phyloP scores from a whole-genome alignment of 2,329 filamentous ascomycete species.

The Aspergillus sp. region DNA sequence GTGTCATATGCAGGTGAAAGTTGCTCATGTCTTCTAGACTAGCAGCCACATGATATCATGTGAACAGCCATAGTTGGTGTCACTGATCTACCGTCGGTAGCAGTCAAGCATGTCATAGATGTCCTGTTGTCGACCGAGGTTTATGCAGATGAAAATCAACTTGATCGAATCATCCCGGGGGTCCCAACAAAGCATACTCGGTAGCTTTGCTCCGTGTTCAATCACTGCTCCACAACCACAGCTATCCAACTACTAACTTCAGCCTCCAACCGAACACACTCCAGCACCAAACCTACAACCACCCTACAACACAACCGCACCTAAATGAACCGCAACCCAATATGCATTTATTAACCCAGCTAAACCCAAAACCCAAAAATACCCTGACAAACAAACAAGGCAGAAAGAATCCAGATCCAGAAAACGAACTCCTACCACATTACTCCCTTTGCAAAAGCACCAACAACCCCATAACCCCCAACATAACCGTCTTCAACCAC shows the following conservation, averaged over 20 bases:
- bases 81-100: background rate
- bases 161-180: no score
- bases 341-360: no score
- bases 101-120: background rate
- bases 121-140: no score
- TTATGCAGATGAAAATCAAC: no score
- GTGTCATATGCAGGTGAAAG: background rate
- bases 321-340: no score
- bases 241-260: no score
- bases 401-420: background rate
- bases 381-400: background rate
- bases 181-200: no score
- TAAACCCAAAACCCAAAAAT: background rate
- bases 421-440: constrained; percentile 10
- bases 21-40: background rate
- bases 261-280: no score
- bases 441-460: constrained; percentile 91
- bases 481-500: constrained; percentile 93
- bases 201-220: no score
- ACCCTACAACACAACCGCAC: no score
- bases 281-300: no score
- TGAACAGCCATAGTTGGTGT: background rate
- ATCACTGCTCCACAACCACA: no score
- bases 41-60: background rate
- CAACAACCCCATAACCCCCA: constrained; percentile 91